Conservation (phyloP, 768 basidiomycete species). For the Suillus paluster region DNA sequence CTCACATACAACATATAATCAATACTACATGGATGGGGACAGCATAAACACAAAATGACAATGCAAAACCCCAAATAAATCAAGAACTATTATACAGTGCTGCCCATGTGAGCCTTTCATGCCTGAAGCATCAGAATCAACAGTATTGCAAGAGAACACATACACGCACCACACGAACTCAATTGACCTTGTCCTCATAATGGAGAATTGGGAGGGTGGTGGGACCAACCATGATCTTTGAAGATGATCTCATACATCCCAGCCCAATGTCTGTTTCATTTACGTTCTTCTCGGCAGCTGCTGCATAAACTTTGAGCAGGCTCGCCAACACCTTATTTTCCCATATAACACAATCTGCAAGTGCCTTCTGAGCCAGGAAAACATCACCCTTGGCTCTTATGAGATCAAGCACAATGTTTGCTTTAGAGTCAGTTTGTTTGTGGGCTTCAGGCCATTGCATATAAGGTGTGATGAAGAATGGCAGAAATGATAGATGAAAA, state of each 20-base stretch:
- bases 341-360: neutral
- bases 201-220: neutral
- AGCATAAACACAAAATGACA: too few species aligned
- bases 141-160: neutral
- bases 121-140: too few species aligned
- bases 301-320: neutral
- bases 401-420: neutral
- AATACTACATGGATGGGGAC: too few species aligned
- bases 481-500: neutral
- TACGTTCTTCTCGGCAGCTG: neutral
- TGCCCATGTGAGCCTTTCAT: too few species aligned
- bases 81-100: too few species aligned
- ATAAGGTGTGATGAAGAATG: neutral
- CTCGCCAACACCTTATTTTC: neutral
- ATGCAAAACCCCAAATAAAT: too few species aligned
- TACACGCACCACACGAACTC: neutral
- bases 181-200: neutral
- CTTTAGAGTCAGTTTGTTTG: neutral
- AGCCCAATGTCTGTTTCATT: neutral
- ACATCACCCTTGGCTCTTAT: neutral
- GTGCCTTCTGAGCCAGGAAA: neutral
- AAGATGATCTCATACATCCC: neutral
- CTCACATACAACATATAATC: too few species aligned
- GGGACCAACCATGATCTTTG: neutral
- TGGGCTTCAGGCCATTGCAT: neutral